Evolutionary conservation across 116 monocot genomes (phyloP).

Genomic region (Thalassia testudinum): DNA sequence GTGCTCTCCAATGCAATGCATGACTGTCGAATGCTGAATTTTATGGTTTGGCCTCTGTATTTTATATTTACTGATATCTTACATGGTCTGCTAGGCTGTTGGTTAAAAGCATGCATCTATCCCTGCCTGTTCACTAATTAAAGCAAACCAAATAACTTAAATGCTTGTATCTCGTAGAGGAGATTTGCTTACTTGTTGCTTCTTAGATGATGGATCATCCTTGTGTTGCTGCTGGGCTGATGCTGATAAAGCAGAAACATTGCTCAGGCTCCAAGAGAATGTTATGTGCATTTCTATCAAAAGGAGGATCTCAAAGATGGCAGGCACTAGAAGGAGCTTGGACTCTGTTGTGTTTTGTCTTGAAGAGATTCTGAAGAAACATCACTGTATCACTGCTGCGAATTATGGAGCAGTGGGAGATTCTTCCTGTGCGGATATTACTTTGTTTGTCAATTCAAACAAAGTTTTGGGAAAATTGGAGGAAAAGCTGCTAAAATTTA

Average conservation of each 20-base stretch:
- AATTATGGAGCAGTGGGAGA: conserved; percentile 33
- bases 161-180: no score
- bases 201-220: conserved; percentile 77
- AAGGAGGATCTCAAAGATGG: conserved; percentile 8
- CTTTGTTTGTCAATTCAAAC: conserved; percentile 27
- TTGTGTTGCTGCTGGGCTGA: conserved; percentile 78
- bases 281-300: conserved; percentile 7
- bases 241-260: conserved; percentile 29
- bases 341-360: conserved; percentile 25
- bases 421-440: conserved; percentile 22
- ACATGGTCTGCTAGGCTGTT: no score
- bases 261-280: conserved; percentile 50
- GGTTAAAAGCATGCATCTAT: no score
- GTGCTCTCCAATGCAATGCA: no score
- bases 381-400: conserved; percentile 31
- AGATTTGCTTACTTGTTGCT: conserved; percentile 3
- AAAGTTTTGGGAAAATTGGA: conserved; percentile 40
- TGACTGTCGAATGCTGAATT: no score
- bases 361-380: conserved; percentile 49
- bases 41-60: no score
- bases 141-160: no score
- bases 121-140: no score
- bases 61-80: no score
- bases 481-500: conserved; percentile 39
- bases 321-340: conserved; percentile 1